Evolutionary conservation across 208 protist genomes (phyloP).

Genomic region (Crithidia sp.): DNA sequence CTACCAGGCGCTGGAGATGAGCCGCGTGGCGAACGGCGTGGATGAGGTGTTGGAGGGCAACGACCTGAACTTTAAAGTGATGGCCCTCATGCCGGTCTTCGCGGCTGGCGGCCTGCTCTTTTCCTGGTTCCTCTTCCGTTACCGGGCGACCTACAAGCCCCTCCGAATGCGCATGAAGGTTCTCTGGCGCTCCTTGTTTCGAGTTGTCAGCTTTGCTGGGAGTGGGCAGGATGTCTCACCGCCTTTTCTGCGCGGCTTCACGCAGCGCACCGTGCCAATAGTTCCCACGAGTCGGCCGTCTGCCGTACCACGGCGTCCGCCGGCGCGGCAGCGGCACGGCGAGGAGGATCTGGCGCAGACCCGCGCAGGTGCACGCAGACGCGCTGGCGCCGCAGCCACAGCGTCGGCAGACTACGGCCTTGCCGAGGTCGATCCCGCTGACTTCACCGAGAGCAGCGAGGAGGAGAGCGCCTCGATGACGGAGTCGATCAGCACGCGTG

Average conservation of each 20-base stretch:
- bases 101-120: conserved; percentile 26
- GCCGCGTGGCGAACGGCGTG: conserved; percentile 74
- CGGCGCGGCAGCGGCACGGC: too few species aligned
- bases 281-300: not conserved
- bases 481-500: conserved; percentile 7
- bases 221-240: conserved; percentile 12
- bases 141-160: conserved; percentile 40
- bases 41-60: conserved; percentile 83
- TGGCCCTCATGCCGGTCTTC: conserved; percentile 73
- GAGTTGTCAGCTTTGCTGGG: conserved; percentile 61
- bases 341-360: too few species aligned
- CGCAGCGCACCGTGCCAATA: not conserved
- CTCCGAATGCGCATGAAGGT: conserved; percentile 62
- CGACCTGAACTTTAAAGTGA: conserved; percentile 84
- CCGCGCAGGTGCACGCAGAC: too few species aligned
- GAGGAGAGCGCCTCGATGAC: conserved; percentile 2
- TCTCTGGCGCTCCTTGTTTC: conserved; percentile 65
- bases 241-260: conserved; percentile 9
- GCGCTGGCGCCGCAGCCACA: too few species aligned
- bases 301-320: too few species aligned
- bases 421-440: conserved; percentile 5
- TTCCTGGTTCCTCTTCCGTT: conserved; percentile 37
- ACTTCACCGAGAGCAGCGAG: conserved; percentile 16
- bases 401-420: not conserved
- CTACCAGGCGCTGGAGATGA: conserved; percentile 76